These are phyloP conservation scores for Podospora fimiseda DNA, from an alignment of 495 filamentous ascomycete genomes.

Conservation along the genomic window DNA sequence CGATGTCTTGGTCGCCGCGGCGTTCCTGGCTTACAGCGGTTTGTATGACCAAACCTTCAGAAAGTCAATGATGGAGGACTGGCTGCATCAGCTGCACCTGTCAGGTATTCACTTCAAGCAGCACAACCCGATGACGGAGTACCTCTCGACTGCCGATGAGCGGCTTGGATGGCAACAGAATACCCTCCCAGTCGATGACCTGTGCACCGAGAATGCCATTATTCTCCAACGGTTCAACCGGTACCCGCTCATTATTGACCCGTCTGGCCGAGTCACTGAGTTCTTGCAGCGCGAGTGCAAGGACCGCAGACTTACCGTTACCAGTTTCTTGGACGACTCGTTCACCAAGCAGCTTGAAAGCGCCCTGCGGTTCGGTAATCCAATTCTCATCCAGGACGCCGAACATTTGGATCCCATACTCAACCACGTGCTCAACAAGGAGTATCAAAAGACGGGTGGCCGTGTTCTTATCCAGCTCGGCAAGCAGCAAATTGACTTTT, in stretches of 20 bases:
- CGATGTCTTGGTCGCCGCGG: conserved; percentile 88
- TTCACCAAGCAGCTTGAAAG: conserved; percentile 98
- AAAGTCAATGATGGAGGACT: conserved; percentile 95
- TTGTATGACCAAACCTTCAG: conserved; percentile 97
- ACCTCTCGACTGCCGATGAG: conserved; percentile 94
- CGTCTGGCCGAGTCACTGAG: conserved; percentile 86
- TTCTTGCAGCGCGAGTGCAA: conserved; percentile 92
- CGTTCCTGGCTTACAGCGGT: conserved; percentile 96
- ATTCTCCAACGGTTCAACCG: conserved; percentile 95
- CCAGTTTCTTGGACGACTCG: conserved; percentile 95
- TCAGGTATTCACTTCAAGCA: conserved; percentile 89
- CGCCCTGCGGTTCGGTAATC: conserved; percentile 93
- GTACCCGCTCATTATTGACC: conserved; percentile 97
- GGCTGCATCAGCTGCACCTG: conserved; percentile 82
- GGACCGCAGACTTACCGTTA: conserved; percentile 88
- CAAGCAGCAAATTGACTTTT: conserved; percentile 99
- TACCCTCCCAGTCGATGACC: conserved; percentile 94
- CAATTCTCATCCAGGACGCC: conserved; percentile 96
- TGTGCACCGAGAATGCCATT: conserved; percentile 98
- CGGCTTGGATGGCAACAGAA: conserved; percentile 90
- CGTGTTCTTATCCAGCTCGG: conserved; percentile 97
- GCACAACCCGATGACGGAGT: conserved; percentile 91
- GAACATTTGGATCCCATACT: conserved; percentile 95
- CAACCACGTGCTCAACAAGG: conserved; percentile 98
- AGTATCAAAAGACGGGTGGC: conserved; percentile 98